Conservation (phyloP, 495 filamentous ascomycete species). For the Lasiosphaeria miniovina region DNA sequence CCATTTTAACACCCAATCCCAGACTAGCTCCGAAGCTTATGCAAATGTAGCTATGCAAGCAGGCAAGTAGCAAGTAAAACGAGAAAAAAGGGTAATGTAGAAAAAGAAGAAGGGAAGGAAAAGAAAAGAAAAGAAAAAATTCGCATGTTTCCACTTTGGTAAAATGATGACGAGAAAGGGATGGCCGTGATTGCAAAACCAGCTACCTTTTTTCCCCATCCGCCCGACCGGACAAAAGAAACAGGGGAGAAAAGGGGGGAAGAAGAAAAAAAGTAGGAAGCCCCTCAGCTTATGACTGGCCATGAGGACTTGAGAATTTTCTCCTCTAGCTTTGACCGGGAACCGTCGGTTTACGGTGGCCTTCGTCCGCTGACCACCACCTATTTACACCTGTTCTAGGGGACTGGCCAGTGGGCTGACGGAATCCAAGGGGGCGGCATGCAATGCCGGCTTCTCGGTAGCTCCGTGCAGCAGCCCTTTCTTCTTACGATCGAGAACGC, state of each 20-base stretch:
- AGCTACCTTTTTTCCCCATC: not conserved
- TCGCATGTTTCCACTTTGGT: not conserved
- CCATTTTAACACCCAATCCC: not conserved
- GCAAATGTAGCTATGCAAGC: not conserved
- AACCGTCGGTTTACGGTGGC: too few species aligned
- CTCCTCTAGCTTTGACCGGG: too few species aligned
- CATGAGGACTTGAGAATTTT: too few species aligned
- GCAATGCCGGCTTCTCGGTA: constrained; percentile 63
- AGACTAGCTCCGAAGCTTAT: not conserved
- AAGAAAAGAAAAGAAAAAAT: constrained; percentile 2
- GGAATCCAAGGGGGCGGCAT: constrained; percentile 70
- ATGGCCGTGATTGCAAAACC: not conserved
- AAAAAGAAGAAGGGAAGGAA: not conserved
- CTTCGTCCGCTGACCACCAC: too few species aligned
- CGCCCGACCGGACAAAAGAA: too few species aligned
- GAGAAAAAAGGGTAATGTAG: not conserved
- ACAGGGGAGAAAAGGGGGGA: too few species aligned
- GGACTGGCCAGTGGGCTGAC: constrained; percentile 48
- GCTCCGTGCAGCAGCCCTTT: constrained; percentile 41
- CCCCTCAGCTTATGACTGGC: too few species aligned
- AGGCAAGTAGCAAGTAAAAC: not conserved
- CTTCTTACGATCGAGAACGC: constrained; percentile 60
- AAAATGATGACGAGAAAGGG: not conserved
- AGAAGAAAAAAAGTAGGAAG: too few species aligned
- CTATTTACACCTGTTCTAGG: not conserved